Evolutionary conservation across 2,329 filamentous ascomycete genomes (phyloP), one percentile per base, ranked within the genome.

Genomic region (Fusarium citri): DNA sequence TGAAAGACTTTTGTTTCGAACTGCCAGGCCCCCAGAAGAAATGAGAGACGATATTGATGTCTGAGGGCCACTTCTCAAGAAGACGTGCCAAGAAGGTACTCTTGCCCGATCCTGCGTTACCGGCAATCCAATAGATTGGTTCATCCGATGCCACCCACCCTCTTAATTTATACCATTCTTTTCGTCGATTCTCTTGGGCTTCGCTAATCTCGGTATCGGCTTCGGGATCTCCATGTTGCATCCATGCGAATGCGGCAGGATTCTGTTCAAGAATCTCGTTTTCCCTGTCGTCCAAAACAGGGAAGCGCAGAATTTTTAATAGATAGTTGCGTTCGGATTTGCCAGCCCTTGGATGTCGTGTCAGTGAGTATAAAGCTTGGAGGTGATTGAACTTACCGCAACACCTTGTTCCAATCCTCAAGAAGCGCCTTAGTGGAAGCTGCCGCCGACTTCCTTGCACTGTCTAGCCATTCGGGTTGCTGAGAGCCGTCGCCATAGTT

Each of bases 401-500:
- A 45, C 51, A 6, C 16, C 23, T 9, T 61, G 8, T 34, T 18
- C 64, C 59, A 69, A n/a, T 55, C 11, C 10, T 30, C 41, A 15
- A 66, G 48, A 15, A 69, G 54, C 1, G 54, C 48, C 23, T 20
- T 66, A 4, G 41, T 46, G 16, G 48, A 54, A 12, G 59, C 63
- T 14, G 15, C 53, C 2, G 45, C 64, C 0, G 49, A 53, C 2
- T 53, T 37, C 8, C 66, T 58, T 7, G 58, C 55, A 42, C 53
- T 64, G 0, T 11, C 25, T 8, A 61, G 66, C 55, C 59, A 69
- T 4, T 9, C 22, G 3, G 66, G 55, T 18, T 47, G 55, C 26
- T 71, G 69, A 12, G 56, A 45, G 9, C 66, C 64, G n/a, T 71
- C 68, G 18, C 63, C 63, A 20, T 69, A 71, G 34, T 71, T 66